Evolutionary conservation across 2,329 filamentous ascomycete species (phyloP), one percentile per base, ranked within the genome.

Genomic region (Alternaria dauci): DNA sequence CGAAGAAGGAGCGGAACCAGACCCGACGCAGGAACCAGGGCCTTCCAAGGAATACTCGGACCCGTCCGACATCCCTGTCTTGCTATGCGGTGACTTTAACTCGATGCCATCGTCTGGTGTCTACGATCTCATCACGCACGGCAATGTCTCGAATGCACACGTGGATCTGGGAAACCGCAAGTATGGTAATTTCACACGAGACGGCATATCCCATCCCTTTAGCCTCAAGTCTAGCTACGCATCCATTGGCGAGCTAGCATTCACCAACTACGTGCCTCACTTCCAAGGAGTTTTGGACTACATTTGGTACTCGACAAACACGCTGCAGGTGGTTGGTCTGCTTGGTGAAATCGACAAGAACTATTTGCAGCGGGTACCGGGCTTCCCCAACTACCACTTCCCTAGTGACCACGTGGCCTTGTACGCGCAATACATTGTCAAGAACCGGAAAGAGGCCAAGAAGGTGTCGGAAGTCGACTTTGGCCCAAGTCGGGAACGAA

Each of bases 1-100:
- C 44, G 76, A 79, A 26, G 86, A 88, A 58, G 82, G 81, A 8
- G 81, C 80, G 26, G 76, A 77, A 48, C 71, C 76, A 18, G 87
- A 89, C 38, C 82, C 86, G 2, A 80, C 85, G 30, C 83, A 86
- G 28, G 89, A 91, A 47, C 91, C 91, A 0, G 90, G 86, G 1
- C 93, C 93, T 1, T 97, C 93, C 25, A 88, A 93, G 78, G 91
- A 96, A 74, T 99, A 99, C 79, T 83, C 90, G 28, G 91, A 87
- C 73, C 92, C 91, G 68, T 91, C 92, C 1, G 91, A 96, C 69
- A 96, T 99, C 48, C 95, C 95, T 1, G 83, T 98, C 38, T 81
- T 99, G 60, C 87, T 99, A 53, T 97, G 94, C 71, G 94, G 94
- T 71, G 95, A 99, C 78, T 96, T 97, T 84, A 99, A 99, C 81